phyloP scores from a whole-genome alignment of 2,329 filamentous ascomycete species.

The Ciborinia camelliae region DNA sequence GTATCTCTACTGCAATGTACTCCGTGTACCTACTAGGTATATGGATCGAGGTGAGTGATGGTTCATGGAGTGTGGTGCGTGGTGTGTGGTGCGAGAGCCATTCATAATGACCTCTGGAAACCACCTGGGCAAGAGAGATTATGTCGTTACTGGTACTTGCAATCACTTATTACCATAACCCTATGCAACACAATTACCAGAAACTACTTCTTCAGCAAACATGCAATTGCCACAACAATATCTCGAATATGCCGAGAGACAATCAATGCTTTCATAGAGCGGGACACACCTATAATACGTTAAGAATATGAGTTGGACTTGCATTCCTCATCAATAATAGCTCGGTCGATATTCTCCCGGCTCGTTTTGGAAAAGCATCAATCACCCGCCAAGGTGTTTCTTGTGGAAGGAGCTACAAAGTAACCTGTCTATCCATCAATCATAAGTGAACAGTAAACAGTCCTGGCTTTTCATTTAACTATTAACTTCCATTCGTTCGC shows the following conservation, averaged over 20 bases:
- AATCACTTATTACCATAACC: background rate
- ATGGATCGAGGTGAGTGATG: background rate
- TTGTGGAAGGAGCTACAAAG: background rate
- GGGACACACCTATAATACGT: background rate
- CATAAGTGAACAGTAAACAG: background rate
- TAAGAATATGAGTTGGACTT: background rate
- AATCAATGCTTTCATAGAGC: background rate
- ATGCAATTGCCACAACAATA: background rate
- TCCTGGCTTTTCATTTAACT: background rate
- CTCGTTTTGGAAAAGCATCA: background rate
- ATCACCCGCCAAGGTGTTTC: slow-evolving; percentile 12
- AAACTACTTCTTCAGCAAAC: background rate
- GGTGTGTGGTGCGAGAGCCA: too few species aligned
- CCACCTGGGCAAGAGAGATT: too few species aligned
- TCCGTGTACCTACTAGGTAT: too few species aligned
- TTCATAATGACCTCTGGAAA: too few species aligned
- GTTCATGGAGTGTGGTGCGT: background rate
- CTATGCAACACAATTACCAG: background rate
- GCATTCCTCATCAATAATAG: background rate
- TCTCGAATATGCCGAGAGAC: background rate
- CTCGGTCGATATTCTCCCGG: slow-evolving; percentile 20
- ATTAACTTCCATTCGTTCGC: background rate
- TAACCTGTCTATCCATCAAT: background rate
- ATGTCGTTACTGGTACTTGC: too few species aligned
- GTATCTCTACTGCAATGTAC: background rate